A percentile compares a stretch with the other conserved stretches of the same genome.
Evolutionary conservation across 257 asterid species (phyloP).

Genomic region (Salvia miltiorrhiza): DNA sequence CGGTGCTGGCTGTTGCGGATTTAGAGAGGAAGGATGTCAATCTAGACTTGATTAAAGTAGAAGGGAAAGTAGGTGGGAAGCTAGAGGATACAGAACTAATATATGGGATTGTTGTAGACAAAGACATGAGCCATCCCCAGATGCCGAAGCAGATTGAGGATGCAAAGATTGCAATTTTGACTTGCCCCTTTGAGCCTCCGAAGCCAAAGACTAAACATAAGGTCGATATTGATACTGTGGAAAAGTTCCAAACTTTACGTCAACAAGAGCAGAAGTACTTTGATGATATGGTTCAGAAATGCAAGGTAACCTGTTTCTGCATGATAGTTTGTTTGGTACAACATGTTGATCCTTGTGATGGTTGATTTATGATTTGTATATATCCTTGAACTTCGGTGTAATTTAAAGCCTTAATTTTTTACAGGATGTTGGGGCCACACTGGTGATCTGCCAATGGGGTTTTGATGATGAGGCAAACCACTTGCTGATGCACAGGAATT

Average conservation of each 20-base stretch:
- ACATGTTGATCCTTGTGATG: neutral
- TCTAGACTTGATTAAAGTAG: constrained; percentile 92
- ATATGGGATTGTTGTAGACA: constrained; percentile 87
- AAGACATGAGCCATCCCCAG: constrained; percentile 98
- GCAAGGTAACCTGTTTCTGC: constrained; percentile 67
- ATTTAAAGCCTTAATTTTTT: constrained; percentile 17
- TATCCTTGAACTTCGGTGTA: constrained; percentile 20
- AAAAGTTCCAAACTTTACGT: constrained; percentile 78
- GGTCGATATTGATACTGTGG: constrained; percentile 94
- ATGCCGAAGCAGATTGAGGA: constrained; percentile 94
- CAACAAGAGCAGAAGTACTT: constrained; percentile 87
- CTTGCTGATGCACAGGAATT: constrained; percentile 79
- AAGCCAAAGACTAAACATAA: constrained; percentile 99
- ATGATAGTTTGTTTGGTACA: neutral
- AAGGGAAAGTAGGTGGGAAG: constrained; percentile 96
- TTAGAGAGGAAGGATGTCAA: constrained; percentile 94
- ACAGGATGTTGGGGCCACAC: constrained; percentile 94
- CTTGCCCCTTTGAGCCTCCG: constrained; percentile 98
- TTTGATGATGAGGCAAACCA: constrained; percentile 99
- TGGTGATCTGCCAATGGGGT: constrained; percentile 99
- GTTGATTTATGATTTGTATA: constrained; percentile 4
- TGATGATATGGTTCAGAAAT: constrained; percentile 91
- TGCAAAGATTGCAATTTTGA: constrained; percentile 86
- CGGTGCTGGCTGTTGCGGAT: constrained; percentile 97
- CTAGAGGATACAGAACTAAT: constrained; percentile 90